Percentiles rank a stretch among this genome's conserved stretches.
Conservation (phyloP, 106 monocot genomes). For the Ottelia alismoides region DNA sequence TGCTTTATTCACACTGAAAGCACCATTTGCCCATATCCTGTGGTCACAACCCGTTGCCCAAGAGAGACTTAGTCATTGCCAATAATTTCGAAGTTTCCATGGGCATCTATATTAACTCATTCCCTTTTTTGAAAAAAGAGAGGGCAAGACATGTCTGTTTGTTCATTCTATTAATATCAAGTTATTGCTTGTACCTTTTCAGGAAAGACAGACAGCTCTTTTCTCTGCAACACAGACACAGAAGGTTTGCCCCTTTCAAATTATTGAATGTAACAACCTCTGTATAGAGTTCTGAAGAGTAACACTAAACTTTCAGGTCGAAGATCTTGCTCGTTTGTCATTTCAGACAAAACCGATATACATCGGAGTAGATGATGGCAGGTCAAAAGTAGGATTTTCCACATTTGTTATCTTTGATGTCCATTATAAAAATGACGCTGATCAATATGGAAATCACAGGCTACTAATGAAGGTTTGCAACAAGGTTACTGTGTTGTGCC, state of each 20-base stretch:
- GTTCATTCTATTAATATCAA: neutral
- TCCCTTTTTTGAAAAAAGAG: neutral
- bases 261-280: neutral
- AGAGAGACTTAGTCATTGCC: no score
- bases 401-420: neutral
- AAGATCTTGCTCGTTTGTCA: constrained; percentile 70
- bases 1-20: no score
- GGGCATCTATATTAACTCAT: no score
- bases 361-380: constrained; percentile 81
- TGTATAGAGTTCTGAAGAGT: neutral
- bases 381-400: constrained; percentile 55
- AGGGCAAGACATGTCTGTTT: neutral
- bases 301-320: constrained; percentile 28
- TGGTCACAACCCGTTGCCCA: no score
- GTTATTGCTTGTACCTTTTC: constrained; percentile 9
- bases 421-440: neutral
- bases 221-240: constrained; percentile 93
- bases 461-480: constrained; percentile 79
- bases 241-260: constrained; percentile 47
- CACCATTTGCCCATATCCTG: no score
- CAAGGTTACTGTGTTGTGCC: constrained; percentile 79
- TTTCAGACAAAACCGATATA: constrained; percentile 61
- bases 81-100: no score
- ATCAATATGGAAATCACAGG: constrained; percentile 28
- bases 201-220: constrained; percentile 85